A percentile compares a stretch with the other conserved stretches of the same genome.
Evolutionary conservation across 345 rosid genomes (phyloP).

Genomic region (Lepidium sativum): DNA sequence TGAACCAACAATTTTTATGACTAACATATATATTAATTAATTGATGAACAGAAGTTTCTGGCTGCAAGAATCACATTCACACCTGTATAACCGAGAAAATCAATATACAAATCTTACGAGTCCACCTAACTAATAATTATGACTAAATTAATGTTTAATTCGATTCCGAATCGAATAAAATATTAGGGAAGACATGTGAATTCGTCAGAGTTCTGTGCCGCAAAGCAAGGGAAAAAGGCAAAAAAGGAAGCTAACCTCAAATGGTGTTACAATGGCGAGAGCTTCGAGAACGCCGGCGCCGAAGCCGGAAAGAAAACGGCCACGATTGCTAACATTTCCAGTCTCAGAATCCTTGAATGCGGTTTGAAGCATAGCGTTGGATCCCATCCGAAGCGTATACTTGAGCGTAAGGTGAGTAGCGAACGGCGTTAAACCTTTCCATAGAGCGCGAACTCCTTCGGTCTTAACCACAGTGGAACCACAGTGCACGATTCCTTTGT

Average conservation of each 20-base stretch:
- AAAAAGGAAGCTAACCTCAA: constrained; percentile 44
- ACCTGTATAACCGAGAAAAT: not conserved
- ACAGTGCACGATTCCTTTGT: constrained; percentile 76
- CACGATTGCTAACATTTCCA: constrained; percentile 55
- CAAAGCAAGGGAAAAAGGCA: not conserved
- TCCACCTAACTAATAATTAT: not conserved
- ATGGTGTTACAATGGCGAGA: constrained; percentile 86
- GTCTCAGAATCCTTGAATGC: constrained; percentile 73
- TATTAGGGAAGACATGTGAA: not conserved
- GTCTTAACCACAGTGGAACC: constrained; percentile 56
- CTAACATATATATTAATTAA: not conserved
- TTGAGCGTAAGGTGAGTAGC: constrained; percentile 91
- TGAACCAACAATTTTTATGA: not conserved
- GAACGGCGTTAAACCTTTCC: constrained; percentile 95
- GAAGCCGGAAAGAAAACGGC: constrained; percentile 63
- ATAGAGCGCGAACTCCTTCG: constrained; percentile 80
- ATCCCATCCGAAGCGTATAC: constrained; percentile 86
- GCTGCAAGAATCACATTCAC: not conserved
- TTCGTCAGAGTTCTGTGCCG: not conserved
- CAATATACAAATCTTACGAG: not conserved
- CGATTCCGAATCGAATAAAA: not conserved
- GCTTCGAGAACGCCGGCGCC: constrained; percentile 98
- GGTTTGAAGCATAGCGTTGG: constrained; percentile 69
- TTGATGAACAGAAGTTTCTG: not conserved
- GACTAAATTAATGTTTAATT: not conserved